Evolutionary conservation across 1,284 basidiomycete species (phyloP).

Genomic region (Vanrija sp.): DNA sequence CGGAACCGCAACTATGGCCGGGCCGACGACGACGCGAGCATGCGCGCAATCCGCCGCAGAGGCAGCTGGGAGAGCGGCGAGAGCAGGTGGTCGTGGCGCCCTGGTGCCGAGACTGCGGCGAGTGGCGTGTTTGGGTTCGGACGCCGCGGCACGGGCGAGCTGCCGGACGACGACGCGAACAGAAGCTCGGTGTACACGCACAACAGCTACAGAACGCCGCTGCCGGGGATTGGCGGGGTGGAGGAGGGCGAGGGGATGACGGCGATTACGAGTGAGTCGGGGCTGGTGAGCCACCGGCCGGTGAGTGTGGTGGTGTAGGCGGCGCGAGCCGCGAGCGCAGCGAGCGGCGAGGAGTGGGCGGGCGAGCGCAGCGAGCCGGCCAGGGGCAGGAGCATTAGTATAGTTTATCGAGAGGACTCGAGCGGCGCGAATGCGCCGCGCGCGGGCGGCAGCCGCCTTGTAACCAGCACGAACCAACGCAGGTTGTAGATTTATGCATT

Average conservation of each 20-base stretch:
- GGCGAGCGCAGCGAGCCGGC: not conserved
- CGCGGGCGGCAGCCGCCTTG: no score
- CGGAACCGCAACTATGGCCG: slow-evolving; percentile 10
- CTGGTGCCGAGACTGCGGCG: not conserved
- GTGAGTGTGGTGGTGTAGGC: slow-evolving; percentile 12
- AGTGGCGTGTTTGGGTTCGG: slow-evolving; percentile 3
- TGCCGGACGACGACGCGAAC: not conserved
- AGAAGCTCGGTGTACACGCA: slow-evolving; percentile 9
- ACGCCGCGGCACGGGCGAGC: slow-evolving; percentile 6
- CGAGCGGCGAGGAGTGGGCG: no score
- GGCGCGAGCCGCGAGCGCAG: no score
- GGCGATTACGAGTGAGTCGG: not conserved
- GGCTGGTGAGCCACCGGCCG: slow-evolving; percentile 4
- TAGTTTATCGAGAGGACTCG: no score
- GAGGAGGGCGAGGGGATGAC: not conserved
- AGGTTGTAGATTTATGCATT: slow-evolving; percentile 6
- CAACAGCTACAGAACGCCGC: slow-evolving; percentile 14
- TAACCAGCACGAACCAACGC: no score
- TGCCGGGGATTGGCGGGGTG: slow-evolving; percentile 1
- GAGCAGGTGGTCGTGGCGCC: slow-evolving; percentile 36
- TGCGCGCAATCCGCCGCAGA: slow-evolving; percentile 29
- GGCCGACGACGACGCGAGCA: slow-evolving; percentile 21
- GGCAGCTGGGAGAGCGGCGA: slow-evolving; percentile 41
- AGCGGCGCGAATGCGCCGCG: no score
- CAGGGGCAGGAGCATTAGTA: no score